Evolutionary conservation across 2,329 filamentous ascomycete genomes (phyloP), one percentile per base, ranked within the genome.

Genomic region (Diaporthe amygdali): DNA sequence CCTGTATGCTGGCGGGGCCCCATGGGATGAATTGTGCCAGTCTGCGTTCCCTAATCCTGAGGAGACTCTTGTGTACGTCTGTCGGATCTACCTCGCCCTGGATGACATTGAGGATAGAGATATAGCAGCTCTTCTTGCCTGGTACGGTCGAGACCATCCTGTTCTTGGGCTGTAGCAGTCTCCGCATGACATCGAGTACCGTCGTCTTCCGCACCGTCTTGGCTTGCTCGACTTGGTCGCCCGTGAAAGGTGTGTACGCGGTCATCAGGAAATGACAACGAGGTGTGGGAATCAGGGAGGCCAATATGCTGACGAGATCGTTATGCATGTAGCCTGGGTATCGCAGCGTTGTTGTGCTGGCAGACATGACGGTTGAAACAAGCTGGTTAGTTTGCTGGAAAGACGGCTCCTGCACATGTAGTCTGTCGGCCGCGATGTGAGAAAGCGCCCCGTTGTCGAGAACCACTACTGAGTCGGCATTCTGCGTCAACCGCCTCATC

Each of bases 281-380:
- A 12, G 96, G 97, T 0, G 96, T 99, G 2, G 96, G 96, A 73
- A 99, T 98, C 51, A 99, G 88, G 25, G 95, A 97, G 30, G 97
- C 96, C 71, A 99, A 89, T 77, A 99, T 98, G 82, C 96, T 96
- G 79, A 97, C 95, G 20, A 99, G 92, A 80, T 99, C 96, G 82
- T 99, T 99, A 86, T 99, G 96, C 96, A 99, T 99, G 84, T 99
- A 99, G 47, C 96, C 96, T 1, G 96, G 96, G 81, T 99, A 99
- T 79, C 96, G 90, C 64, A 99, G 90, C 2, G 97, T 98, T 12
- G 96, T 98, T 5, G 96, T 99, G 79, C 94, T 97, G 47, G 96
- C 96, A 44, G 95, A 98, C 96, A 99, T 99, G 81, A 99, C 97
- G 1, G 97, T 99, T 9, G 95, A 96, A 5, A 96, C 96, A 44